A percentile compares a stretch with the other conserved stretches of the same genome.
Evolutionary conservation across 2,329 filamentous ascomycete species (phyloP).

Genomic region (Calonectria hawksworthii): DNA sequence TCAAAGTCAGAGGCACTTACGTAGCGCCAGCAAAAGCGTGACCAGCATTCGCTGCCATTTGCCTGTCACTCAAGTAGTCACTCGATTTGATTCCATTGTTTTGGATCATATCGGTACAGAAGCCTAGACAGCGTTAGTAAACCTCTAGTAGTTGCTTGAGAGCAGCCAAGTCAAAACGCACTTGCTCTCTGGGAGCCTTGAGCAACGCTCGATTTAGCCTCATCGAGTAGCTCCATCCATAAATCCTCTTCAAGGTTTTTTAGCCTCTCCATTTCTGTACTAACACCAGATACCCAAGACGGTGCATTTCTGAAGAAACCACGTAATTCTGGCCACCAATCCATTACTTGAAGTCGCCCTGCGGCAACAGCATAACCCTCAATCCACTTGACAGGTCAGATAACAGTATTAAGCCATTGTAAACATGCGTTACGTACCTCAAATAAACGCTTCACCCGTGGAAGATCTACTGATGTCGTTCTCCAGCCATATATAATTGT

Average conservation of each 20-base stretch:
- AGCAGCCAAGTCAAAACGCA: neutral
- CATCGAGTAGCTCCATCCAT: slow-evolving; percentile 11
- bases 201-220: slow-evolving; percentile 1
- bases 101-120: slow-evolving; percentile 16
- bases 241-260: slow-evolving; percentile 15
- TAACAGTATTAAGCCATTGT: neutral
- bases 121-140: neutral
- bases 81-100: neutral
- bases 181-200: slow-evolving; percentile 16
- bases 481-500: slow-evolving; percentile 23
- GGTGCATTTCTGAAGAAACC: slow-evolving; percentile 7
- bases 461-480: slow-evolving; percentile 9
- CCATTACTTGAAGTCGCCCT: slow-evolving; percentile 14
- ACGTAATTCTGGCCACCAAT: slow-evolving; percentile 20
- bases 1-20: neutral
- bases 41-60: slow-evolving; percentile 18
- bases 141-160: too few species aligned
- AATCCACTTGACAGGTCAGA: slow-evolving; percentile 3
- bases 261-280: slow-evolving; percentile 14
- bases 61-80: slow-evolving; percentile 11
- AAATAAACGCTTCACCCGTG: neutral
- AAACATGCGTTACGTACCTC: neutral
- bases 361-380: slow-evolving; percentile 15
- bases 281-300: slow-evolving; percentile 12
- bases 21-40: slow-evolving; percentile 12